Evolutionary conservation across 2,329 filamentous ascomycete species (phyloP), one percentile per base, ranked within the genome.

Genomic region (Cordyceps farinosa): DNA sequence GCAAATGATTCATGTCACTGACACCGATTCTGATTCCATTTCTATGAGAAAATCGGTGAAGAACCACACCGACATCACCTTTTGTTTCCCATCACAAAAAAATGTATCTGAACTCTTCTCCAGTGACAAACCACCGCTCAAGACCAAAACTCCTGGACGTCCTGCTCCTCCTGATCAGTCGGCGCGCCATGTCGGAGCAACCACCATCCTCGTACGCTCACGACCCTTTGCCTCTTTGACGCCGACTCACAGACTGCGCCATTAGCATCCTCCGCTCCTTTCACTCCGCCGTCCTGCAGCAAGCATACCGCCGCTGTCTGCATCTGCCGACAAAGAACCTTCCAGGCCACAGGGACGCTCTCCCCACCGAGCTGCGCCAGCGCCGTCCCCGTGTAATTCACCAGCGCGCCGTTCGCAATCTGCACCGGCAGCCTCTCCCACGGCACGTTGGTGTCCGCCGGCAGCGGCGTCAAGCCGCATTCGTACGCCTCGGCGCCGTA

Each of bases 141-240:
- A 6, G 29, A 29, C 27, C 55, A 42, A 38, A 69, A 70, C 29
- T 63, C 69, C 51, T 62, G 65, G 44, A 65, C 56, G 13, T 61
- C 58, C 9, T 65, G 67, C 27, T 67, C 52, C 50, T 65, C 64
- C n/a, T 66, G 51, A 17, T 63, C 55, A 4, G 38, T 65, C 11
- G 67, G 64, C 40, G 67, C 67, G 10, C 60, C 65, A 42, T 55
- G 36, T n/a, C 69, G 63, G 36, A 68, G 51, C 52, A 70, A 36
- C 65, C 64, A 67, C 69, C 69, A 70, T 2, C 69, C 69, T 8
- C 52, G n/a, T 2, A 70, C 56, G 36, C 50, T 42, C 29, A 60
- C 45, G 13, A 15, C 42, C 15, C 47, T 34, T 22, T 3, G 8
- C 30, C 40, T 45, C 29, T 34, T 9, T 9, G 2, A 1, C 11